phyloP scores from a whole-genome alignment of 441 rosid species.

The Syzygium syzygioides region DNA sequence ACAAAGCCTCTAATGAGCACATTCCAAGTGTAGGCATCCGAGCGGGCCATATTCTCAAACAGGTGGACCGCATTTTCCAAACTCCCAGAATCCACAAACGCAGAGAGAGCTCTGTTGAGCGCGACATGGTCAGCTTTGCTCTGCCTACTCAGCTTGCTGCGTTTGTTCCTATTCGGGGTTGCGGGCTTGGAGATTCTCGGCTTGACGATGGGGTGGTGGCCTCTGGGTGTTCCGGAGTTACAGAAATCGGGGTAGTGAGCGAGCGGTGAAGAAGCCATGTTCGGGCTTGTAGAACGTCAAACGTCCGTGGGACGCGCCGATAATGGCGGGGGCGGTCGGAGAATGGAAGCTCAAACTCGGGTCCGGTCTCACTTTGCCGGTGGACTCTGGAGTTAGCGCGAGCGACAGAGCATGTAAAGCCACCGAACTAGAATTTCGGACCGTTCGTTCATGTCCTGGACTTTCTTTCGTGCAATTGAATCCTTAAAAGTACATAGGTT shows the following conservation, averaged over 20 bases:
- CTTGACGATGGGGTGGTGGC: constrained; percentile 7
- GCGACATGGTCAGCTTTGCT: constrained; percentile 9
- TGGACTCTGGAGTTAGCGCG: background rate
- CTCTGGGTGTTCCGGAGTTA: constrained; percentile 10
- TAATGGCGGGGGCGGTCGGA: background rate
- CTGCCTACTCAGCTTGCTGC: background rate
- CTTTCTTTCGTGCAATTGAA: background rate
- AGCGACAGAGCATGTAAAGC: background rate
- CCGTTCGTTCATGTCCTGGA: background rate
- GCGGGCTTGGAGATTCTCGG: constrained; percentile 14
- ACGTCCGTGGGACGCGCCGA: background rate
- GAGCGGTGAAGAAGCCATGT: constrained; percentile 27
- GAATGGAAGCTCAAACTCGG: no score
- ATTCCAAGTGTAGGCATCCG: constrained; percentile 49
- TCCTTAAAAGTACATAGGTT: background rate
- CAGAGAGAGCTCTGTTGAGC: constrained; percentile 26
- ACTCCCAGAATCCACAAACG: constrained; percentile 29
- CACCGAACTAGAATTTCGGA: background rate
- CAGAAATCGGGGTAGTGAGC: constrained; percentile 13
- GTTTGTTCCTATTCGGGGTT: background rate
- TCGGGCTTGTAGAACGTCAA: background rate
- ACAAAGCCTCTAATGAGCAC: constrained; percentile 51
- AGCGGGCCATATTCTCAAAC: constrained; percentile 56
- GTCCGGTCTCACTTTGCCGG: background rate
- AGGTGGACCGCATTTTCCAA: constrained; percentile 53